phyloP scores from a whole-genome alignment of 371 early-diverging fungal species.

The Apophysomyces elegans region DNA sequence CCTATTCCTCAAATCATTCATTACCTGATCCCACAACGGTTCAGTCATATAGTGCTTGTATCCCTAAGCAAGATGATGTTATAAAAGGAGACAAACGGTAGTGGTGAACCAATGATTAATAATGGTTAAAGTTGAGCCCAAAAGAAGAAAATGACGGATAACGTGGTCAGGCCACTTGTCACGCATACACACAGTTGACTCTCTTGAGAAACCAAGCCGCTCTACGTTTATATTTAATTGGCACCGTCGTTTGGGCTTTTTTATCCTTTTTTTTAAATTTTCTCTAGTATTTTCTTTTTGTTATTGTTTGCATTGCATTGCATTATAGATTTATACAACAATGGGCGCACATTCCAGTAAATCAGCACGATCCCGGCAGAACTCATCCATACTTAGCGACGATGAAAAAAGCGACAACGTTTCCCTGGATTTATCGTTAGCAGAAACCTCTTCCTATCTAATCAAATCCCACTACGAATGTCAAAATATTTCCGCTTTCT shows the following conservation, averaged over 20 bases:
- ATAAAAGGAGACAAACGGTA: too few species aligned
- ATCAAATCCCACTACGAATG: background rate
- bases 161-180: slow-evolving; percentile 8
- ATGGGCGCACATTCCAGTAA: slow-evolving; percentile 8
- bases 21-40: too few species aligned
- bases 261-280: background rate
- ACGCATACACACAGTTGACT: slow-evolving; percentile 10
- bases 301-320: slow-evolving; percentile 11
- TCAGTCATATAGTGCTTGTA: too few species aligned
- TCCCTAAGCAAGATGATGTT: too few species aligned
- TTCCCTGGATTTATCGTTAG: background rate
- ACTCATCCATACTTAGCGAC: background rate
- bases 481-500: slow-evolving; percentile 1
- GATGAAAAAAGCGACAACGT: background rate
- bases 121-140: background rate
- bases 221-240: slow-evolving; percentile 3
- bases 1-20: too few species aligned
- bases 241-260: background rate
- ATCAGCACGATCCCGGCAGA: slow-evolving; percentile 4
- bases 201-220: slow-evolving; percentile 7
- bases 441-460: background rate
- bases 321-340: slow-evolving; percentile 5
- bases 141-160: slow-evolving; percentile 4
- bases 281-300: background rate
- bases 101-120: too few species aligned